A percentile compares a stretch with the other conserved stretches of the same genome.
These are phyloP conservation scores for Cercophora samala DNA, from an alignment of 495 filamentous ascomycete genomes.

Conservation along the genomic window DNA sequence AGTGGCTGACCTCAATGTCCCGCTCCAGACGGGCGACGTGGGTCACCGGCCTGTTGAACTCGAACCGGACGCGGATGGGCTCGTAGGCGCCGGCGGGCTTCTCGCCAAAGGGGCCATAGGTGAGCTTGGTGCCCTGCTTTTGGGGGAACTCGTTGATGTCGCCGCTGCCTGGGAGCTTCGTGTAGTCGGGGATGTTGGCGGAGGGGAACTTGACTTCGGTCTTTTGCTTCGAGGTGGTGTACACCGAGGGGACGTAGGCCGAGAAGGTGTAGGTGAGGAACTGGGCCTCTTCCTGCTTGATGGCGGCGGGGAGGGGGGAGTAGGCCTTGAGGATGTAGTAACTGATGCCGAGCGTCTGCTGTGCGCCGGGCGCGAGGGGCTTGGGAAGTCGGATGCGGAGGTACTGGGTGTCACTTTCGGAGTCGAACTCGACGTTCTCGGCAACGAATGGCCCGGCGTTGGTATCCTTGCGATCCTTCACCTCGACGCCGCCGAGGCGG, in stretches of 20 bases:
- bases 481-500: conserved; percentile 81
- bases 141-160: conserved; percentile 66
- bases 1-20: conserved; percentile 92
- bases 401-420: conserved; percentile 70
- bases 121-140: conserved; percentile 79
- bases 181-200: conserved; percentile 78
- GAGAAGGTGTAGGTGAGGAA: conserved; percentile 81
- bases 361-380: conserved; percentile 68
- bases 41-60: conserved; percentile 88
- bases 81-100: conserved; percentile 68
- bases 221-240: conserved; percentile 86
- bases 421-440: conserved; percentile 61
- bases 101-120: conserved; percentile 86
- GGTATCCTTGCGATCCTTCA: conserved; percentile 79
- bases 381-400: conserved; percentile 74
- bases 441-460: conserved; percentile 63
- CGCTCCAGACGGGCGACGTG: conserved; percentile 74
- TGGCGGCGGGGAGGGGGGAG: conserved; percentile 71
- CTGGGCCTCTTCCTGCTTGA: conserved; percentile 78
- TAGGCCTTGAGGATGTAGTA: conserved; percentile 74
- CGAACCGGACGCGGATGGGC: conserved; percentile 77
- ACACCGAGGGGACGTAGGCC: conserved; percentile 76
- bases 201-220: conserved; percentile 90
- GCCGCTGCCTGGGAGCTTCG: conserved; percentile 61
- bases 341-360: conserved; percentile 82